phyloP scores from a whole-genome alignment of 768 basidiomycete species.

The Lactarius sp. region DNA sequence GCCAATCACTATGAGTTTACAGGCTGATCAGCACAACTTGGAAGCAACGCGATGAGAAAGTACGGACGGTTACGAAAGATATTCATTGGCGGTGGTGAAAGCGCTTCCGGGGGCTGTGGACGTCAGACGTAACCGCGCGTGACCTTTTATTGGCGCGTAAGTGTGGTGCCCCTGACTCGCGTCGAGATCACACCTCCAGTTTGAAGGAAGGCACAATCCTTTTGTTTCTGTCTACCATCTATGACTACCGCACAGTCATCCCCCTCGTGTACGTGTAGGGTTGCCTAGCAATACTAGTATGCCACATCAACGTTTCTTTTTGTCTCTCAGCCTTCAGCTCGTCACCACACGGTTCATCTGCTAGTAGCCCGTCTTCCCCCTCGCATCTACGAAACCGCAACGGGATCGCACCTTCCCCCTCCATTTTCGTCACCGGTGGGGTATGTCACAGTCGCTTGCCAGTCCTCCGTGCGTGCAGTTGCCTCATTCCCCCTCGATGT shows the following conservation, averaged over 20 bases:
- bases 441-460: slow-evolving; percentile 5
- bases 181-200: not conserved
- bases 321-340: not conserved
- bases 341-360: not conserved
- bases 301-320: not conserved
- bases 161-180: slow-evolving; percentile 16
- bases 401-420: slow-evolving; percentile 1
- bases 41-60: slow-evolving; percentile 14
- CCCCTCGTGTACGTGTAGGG: slow-evolving; percentile 7
- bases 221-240: not conserved
- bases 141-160: slow-evolving; percentile 19
- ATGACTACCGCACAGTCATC: not conserved
- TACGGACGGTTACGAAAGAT: slow-evolving; percentile 76
- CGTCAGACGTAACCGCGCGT: slow-evolving; percentile 13
- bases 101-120: slow-evolving; percentile 20
- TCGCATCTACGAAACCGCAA: slow-evolving; percentile 11
- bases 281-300: not conserved
- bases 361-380: not conserved
- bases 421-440: slow-evolving; percentile 15
- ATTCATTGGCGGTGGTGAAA: slow-evolving; percentile 55
- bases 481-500: not conserved
- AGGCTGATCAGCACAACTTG: slow-evolving; percentile 27
- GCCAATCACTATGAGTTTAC: slow-evolving; percentile 52
- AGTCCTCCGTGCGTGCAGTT: not conserved
- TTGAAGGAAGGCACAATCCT: not conserved